These are phyloP conservation scores for Fraxinus sp. DNA, from an alignment of 305 asterid species.

Conservation along the genomic window DNA sequence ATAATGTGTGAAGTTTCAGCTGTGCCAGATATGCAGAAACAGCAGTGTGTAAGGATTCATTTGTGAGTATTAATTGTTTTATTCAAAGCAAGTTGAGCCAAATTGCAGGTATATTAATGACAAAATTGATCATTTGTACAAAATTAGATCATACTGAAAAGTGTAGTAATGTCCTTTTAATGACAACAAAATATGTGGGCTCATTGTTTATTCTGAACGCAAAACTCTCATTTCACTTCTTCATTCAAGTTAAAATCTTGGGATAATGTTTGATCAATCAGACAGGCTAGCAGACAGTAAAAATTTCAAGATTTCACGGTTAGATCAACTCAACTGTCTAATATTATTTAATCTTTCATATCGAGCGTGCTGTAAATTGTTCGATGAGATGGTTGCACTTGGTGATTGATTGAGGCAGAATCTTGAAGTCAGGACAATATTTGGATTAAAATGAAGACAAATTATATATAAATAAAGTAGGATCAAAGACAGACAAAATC, in stretches of 20 bases:
- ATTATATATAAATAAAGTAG: not conserved
- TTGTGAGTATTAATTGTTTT: not conserved
- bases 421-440: constrained; percentile 29
- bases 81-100: not conserved
- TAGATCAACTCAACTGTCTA: too few relatives aligned
- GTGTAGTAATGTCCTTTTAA: constrained; percentile 22
- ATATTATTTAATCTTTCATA: not conserved
- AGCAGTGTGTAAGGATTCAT: not conserved
- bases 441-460: constrained; percentile 24
- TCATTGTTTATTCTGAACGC: constrained; percentile 15
- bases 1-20: not conserved
- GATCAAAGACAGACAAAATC: constrained; percentile 28
- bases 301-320: too few relatives aligned
- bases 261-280: not conserved
- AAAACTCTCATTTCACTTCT: constrained; percentile 13
- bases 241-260: constrained; percentile 9
- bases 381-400: not conserved
- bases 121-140: not conserved
- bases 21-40: not conserved
- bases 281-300: not conserved
- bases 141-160: not conserved
- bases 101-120: not conserved
- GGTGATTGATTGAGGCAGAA: constrained; percentile 30
- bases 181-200: constrained; percentile 29
- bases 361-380: not conserved